Evolutionary conservation across 75 land plant species (phyloP).

Genomic region (Sequoiadendron giganteum): DNA sequence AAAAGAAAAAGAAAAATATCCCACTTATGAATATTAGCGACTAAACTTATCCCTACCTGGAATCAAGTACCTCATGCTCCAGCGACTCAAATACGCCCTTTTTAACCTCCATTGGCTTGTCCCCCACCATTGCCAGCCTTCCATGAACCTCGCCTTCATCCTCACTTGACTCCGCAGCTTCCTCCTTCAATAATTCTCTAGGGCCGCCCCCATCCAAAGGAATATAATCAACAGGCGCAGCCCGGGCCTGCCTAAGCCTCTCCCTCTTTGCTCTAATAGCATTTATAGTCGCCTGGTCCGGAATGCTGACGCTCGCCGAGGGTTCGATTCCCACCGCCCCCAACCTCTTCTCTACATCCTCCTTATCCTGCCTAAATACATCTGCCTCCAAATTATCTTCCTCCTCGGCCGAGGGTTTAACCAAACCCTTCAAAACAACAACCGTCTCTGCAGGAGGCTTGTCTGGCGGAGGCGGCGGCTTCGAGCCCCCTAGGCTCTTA

Average conservation of each 20-base stretch:
- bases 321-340: slow-evolving; percentile 29
- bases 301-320: slow-evolving; percentile 34
- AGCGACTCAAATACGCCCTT: slow-evolving; percentile 64
- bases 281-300: slow-evolving; percentile 79
- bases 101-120: slow-evolving; percentile 27
- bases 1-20: too few species aligned
- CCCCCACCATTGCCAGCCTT: slow-evolving; percentile 76
- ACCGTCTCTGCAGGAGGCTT: slow-evolving; percentile 59
- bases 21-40: not conserved
- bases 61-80: slow-evolving; percentile 17
- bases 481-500: slow-evolving; percentile 58
- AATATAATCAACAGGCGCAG: slow-evolving; percentile 88
- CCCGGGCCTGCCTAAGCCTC: slow-evolving; percentile 56
- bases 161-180: slow-evolving; percentile 60
- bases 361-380: slow-evolving; percentile 8
- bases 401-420: slow-evolving; percentile 51
- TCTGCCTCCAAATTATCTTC: slow-evolving; percentile 19
- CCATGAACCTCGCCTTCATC: slow-evolving; percentile 79
- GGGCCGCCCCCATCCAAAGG: slow-evolving; percentile 58
- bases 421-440: slow-evolving; percentile 74
- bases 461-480: slow-evolving; percentile 15
- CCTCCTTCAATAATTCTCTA: slow-evolving; percentile 29
- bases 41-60: slow-evolving; percentile 3
- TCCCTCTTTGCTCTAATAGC: slow-evolving; percentile 85
- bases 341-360: slow-evolving; percentile 37